Conservation (phyloP, 2,329 filamentous ascomycete species). For the Fusarium transvaalense region DNA sequence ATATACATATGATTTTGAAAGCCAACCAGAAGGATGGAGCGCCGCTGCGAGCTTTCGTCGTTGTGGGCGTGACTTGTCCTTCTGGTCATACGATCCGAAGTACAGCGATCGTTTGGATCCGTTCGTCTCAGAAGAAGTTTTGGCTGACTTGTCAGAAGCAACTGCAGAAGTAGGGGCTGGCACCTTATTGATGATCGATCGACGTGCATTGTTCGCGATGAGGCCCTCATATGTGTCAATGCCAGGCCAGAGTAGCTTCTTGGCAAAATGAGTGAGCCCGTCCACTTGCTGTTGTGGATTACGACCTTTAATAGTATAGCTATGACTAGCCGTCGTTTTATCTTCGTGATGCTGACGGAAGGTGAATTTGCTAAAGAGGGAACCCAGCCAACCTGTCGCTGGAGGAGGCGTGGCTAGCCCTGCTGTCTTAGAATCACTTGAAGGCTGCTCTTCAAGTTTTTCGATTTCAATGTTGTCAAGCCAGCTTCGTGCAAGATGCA, state of each 20-base stretch:
- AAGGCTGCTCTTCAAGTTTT: conserved; percentile 54
- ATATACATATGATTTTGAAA: conserved; percentile 76
- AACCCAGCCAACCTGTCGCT: conserved; percentile 64
- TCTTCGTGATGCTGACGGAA: conserved; percentile 57
- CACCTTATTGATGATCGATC: conserved; percentile 51
- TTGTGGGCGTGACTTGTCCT: conserved; percentile 56
- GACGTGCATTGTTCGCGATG: conserved; percentile 62
- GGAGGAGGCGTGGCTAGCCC: conserved; percentile 28
- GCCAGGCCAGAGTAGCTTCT: conserved; percentile 72
- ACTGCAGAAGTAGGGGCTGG: conserved; percentile 50
- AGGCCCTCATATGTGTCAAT: conserved; percentile 64
- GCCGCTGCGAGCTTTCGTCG: conserved; percentile 68
- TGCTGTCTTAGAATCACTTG: conserved; percentile 12
- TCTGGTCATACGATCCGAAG: conserved; percentile 58
- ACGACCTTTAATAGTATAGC: conserved; percentile 67
- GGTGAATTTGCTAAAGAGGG: conserved; percentile 67
- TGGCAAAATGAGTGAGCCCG: conserved; percentile 73
- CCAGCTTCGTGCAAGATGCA: conserved; percentile 74
- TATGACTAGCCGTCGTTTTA: conserved; percentile 51
- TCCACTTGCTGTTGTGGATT: conserved; percentile 70
- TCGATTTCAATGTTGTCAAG: conserved; percentile 75
- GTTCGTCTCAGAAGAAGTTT: conserved; percentile 53
- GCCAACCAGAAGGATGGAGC: conserved; percentile 72
- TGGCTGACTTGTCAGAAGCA: conserved; percentile 32
- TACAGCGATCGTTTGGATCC: conserved; percentile 60